phyloP scores from a whole-genome alignment of 805 yeast genomes.

The Metschnikowia cubensis region DNA sequence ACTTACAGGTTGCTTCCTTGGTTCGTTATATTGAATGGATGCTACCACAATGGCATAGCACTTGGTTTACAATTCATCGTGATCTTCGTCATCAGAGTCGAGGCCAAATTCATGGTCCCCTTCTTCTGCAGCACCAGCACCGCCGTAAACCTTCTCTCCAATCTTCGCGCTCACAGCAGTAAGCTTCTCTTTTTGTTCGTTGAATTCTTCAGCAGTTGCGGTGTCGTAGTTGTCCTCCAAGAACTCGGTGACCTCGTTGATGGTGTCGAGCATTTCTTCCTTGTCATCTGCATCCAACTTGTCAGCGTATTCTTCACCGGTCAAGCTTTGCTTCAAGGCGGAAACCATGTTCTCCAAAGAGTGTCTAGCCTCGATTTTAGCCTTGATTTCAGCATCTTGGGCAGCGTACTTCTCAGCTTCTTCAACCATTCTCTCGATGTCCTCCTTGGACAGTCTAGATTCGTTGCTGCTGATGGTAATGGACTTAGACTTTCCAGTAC shows the following conservation, averaged over 20 bases:
- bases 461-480: constrained; percentile 20
- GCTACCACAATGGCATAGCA: not conserved
- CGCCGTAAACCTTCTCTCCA: constrained; percentile 66
- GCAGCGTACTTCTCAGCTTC: constrained; percentile 21
- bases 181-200: constrained; percentile 83
- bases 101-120: constrained; percentile 29
- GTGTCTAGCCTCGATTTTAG: constrained; percentile 20
- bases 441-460: constrained; percentile 20
- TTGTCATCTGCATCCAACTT: constrained; percentile 87
- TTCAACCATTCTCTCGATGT: constrained; percentile 21
- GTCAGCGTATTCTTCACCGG: constrained; percentile 24
- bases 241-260: constrained; percentile 83
- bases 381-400: constrained; percentile 20
- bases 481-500: constrained; percentile 20
- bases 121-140: constrained; percentile 45
- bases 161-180: constrained; percentile 86
- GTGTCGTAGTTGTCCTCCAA: constrained; percentile 70
- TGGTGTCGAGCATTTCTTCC: constrained; percentile 82
- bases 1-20: not conserved
- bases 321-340: constrained; percentile 13
- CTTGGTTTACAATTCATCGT: constrained; percentile 38
- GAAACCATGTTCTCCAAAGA: constrained; percentile 19
- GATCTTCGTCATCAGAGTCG: constrained; percentile 40
- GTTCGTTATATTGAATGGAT: not conserved
- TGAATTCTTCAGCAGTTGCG: constrained; percentile 89